A percentile compares a stretch with the other conserved stretches of the same genome.
Conservation (phyloP, 2,329 filamentous ascomycete genomes). For the Colletotrichum viniferum region DNA sequence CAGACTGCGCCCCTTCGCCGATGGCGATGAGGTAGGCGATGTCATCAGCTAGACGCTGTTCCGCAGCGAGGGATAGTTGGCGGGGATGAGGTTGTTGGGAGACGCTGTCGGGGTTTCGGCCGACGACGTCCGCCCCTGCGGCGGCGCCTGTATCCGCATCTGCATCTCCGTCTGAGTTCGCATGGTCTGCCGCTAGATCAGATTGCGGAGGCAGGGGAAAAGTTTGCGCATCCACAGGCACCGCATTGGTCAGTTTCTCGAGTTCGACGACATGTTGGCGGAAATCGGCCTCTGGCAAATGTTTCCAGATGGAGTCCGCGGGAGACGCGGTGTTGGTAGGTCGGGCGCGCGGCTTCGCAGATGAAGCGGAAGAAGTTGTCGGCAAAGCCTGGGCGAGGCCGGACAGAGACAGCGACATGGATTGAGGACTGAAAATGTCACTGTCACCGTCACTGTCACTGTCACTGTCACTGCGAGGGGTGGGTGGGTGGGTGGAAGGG, state of each 20-base stretch:
- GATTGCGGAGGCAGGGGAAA: neutral
- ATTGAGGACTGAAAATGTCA: neutral
- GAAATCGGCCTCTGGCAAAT: slow-evolving; percentile 9
- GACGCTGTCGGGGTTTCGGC: neutral
- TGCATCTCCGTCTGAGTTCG: neutral
- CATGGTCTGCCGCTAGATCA: neutral
- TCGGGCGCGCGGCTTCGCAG: neutral
- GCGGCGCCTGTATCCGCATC: neutral
- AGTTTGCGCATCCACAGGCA: slow-evolving; percentile 6
- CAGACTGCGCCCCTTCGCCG: slow-evolving; percentile 22
- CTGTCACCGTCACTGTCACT: neutral
- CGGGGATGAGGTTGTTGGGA: neutral
- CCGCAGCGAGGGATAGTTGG: neutral
- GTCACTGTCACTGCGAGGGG: neutral
- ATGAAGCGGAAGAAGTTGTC: neutral
- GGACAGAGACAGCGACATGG: slow-evolving; percentile 3
- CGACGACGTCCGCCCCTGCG: neutral
- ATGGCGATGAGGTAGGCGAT: slow-evolving; percentile 17
- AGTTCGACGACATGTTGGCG: slow-evolving; percentile 13
- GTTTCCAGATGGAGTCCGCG: slow-evolving; percentile 11
- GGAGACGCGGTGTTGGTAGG: slow-evolving; percentile 12
- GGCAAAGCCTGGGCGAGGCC: neutral
- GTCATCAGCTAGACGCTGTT: slow-evolving; percentile 20
- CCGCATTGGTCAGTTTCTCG: slow-evolving; percentile 20
- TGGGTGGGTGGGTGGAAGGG: neutral